phyloP scores from a whole-genome alignment of 1,284 basidiomycete genomes.

The Cutaneotrichosporon arboriforme region DNA sequence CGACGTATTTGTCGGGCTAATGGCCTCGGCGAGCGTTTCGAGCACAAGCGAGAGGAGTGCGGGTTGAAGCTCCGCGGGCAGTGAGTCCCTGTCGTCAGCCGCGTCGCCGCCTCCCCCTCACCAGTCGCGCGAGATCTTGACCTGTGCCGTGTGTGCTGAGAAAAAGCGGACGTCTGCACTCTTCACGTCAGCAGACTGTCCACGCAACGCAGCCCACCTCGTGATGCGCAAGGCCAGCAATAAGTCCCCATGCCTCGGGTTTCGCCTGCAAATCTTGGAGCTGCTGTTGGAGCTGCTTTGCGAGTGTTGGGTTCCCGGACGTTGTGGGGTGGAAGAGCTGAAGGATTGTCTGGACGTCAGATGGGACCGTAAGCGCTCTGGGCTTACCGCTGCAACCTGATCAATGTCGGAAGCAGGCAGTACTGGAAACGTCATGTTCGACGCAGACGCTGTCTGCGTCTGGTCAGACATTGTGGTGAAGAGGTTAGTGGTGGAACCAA shows the following conservation, averaged over 20 bases:
- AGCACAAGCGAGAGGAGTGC: constrained; percentile 40
- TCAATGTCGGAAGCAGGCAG: constrained; percentile 31
- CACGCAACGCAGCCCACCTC: constrained; percentile 25
- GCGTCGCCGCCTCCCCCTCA: constrained; percentile 45
- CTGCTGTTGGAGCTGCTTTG: constrained; percentile 41
- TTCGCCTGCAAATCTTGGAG: constrained; percentile 42
- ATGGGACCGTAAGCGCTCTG: neutral
- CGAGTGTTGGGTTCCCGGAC: constrained; percentile 32
- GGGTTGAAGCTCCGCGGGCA: constrained; percentile 40
- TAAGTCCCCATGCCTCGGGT: constrained; percentile 47
- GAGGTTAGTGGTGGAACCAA: neutral
- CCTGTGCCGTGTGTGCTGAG: constrained; percentile 81
- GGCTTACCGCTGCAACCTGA: constrained; percentile 34
- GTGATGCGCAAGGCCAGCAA: constrained; percentile 40
- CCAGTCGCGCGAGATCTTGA: constrained; percentile 87
- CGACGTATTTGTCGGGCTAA: constrained; percentile 33
- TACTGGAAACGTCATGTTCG: constrained; percentile 26
- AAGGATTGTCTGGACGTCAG: constrained; percentile 34
- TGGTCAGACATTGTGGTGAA: neutral
- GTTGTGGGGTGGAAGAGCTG: constrained; percentile 39
- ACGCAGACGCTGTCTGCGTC: neutral
- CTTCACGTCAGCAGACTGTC: constrained; percentile 9
- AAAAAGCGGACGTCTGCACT: constrained; percentile 84
- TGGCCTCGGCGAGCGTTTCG: constrained; percentile 32
- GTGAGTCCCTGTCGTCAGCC: constrained; percentile 35